Evolutionary conservation across 768 basidiomycete species (phyloP), one percentile per base, ranked within the genome.

Genomic region (Serendipita sp.): DNA sequence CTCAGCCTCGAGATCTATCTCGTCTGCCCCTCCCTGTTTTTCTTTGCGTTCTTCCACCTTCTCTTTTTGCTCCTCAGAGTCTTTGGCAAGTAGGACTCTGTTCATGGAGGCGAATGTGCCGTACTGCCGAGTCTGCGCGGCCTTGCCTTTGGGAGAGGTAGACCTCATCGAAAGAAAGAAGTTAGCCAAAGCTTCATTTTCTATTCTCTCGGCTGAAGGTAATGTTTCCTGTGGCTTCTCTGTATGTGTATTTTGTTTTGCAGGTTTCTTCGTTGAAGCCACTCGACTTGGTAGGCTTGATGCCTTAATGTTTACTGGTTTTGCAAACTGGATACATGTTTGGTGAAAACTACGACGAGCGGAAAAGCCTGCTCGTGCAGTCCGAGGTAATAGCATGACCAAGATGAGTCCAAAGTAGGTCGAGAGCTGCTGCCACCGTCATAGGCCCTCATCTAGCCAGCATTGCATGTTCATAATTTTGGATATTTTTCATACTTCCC

Each of bases 91-190:
- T 23, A 60, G 35, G 0, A 35, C 34, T 30, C 16, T 60, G 48
- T 52, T 60, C 13, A 28, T 4, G 35, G 34, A 30, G n/a, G 56
- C 28, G 34, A 36, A 38, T 60, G 56, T 60, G 30, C 56, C 56
- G 56, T 60, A 60, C 8, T 60, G 56, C 56, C 56, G 56, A 36
- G 34, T n/a, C 16, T 60, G 56, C 56, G 56, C 34, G 56, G 56
- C 56, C 56, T 60, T 60, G 56, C 16, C 16, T 36, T 60, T 60
- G 56, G 36, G 18, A 32, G 16, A 35, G 35, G 56, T 38, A 30
- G 56, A 30, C 10, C n/a, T 4, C 16, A n/a, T 36, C n/a, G 56
- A 60, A 60, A 23, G 34, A 36, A 60, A 60, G 56, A 60, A 60
- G 35, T 28, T 36, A 34, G 36, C 16, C 8, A 60, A 36, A 34